These are phyloP conservation scores for Globisporangium uncinulatum DNA, from an alignment of 352 stramenopile species.

Conservation along the genomic window DNA sequence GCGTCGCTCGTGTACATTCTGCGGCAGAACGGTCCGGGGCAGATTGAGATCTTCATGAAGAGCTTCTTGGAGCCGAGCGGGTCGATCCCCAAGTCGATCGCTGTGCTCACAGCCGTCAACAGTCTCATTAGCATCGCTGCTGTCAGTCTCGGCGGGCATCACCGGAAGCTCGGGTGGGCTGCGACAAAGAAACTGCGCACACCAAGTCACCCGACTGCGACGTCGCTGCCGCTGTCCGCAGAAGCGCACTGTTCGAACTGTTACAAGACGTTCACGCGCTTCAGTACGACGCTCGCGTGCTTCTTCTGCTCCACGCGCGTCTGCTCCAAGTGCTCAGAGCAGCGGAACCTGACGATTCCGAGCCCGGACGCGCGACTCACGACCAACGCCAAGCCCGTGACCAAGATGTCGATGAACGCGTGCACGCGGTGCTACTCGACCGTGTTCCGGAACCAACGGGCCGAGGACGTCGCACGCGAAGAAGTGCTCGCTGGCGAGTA, in stretches of 20 bases:
- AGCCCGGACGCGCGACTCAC: background rate
- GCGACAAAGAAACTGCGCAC: background rate
- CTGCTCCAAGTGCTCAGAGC: conserved; percentile 12
- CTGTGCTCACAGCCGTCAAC: conserved; percentile 16
- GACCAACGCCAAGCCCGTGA: background rate
- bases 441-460: background rate
- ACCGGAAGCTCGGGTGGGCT: conserved; percentile 8
- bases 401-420: conserved; percentile 1
- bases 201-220: too few species aligned
- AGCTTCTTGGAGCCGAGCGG: conserved; percentile 35
- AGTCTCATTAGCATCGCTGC: conserved; percentile 17
- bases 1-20: conserved; percentile 37
- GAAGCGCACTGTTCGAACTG: conserved; percentile 4
- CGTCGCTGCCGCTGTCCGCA: background rate
- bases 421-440: conserved; percentile 4
- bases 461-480: conserved; percentile 8
- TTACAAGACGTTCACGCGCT: conserved; percentile 1
- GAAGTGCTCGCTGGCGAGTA: conserved; percentile 11
- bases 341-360: conserved; percentile 6
- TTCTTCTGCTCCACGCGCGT: conserved; percentile 2
- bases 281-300: conserved; percentile 3
- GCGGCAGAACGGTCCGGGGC: conserved; percentile 12
- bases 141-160: conserved; percentile 5
- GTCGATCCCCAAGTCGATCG: conserved; percentile 31
- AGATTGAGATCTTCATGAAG: conserved; percentile 44